phyloP scores from a whole-genome alignment of 768 basidiomycete species.

The Boletus vermiculosoides region DNA sequence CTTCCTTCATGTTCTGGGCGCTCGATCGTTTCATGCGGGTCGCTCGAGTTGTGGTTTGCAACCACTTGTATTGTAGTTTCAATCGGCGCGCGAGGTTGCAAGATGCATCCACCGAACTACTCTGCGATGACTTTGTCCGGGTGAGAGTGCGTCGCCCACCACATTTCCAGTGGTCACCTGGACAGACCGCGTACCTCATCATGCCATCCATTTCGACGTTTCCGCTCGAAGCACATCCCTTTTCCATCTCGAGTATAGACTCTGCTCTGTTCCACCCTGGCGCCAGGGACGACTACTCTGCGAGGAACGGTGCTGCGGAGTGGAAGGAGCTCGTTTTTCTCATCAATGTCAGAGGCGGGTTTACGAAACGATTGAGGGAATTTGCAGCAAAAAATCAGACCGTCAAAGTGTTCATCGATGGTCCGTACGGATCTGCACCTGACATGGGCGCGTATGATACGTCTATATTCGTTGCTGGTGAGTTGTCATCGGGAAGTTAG shows the following conservation, averaged over 20 bases:
- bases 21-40: conserved; percentile 52
- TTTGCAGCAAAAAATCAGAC: conserved; percentile 29
- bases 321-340: conserved; percentile 54
- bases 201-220: conserved; percentile 45
- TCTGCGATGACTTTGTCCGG: conserved; percentile 48
- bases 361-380: conserved; percentile 50
- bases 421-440: conserved; percentile 53
- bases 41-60: conserved; percentile 44
- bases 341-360: conserved; percentile 56
- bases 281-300: background rate
- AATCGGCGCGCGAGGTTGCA: conserved; percentile 25
- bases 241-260: conserved; percentile 54
- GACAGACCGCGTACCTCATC: conserved; percentile 53
- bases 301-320: background rate
- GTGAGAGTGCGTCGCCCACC: conserved; percentile 44
- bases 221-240: conserved; percentile 58
- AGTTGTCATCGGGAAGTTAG: background rate
- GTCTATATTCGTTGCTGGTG: conserved; percentile 51
- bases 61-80: conserved; percentile 40
- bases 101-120: conserved; percentile 41
- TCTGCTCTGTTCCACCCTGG: conserved; percentile 16
- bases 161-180: conserved; percentile 51
- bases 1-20: conserved; percentile 32
- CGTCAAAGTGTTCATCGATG: conserved; percentile 54
- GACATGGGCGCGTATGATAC: conserved; percentile 42